phyloP scores from a whole-genome alignment of 176 grass and related monocot genomes.

The Alopecurus myosuroides region DNA sequence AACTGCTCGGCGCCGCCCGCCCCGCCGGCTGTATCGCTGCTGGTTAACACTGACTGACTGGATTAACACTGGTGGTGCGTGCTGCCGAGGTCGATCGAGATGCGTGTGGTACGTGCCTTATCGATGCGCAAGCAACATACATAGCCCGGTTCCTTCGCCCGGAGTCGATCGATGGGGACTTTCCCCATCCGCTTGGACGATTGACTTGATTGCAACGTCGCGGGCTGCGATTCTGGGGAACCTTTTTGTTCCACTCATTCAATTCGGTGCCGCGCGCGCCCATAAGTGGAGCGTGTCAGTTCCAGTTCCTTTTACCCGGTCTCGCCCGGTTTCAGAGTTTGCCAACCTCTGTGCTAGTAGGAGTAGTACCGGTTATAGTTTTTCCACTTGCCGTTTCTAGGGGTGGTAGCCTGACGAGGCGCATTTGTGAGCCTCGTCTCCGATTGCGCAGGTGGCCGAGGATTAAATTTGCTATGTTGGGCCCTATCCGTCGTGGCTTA shows the following conservation, averaged over 20 bases:
- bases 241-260: conserved; percentile 35
- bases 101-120: not conserved
- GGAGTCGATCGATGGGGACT: not conserved
- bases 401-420: not conserved
- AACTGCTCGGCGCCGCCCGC: not conserved
- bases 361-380: not conserved
- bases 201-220: conserved; percentile 19
- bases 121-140: not conserved
- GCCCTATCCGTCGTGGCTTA: not conserved
- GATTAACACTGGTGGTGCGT: not conserved
- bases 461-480: conserved; percentile 5
- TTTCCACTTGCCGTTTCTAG: not conserved
- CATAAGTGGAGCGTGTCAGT: not conserved
- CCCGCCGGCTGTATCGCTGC: not conserved
- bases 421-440: not conserved
- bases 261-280: conserved; percentile 18
- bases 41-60: not conserved
- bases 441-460: not conserved
- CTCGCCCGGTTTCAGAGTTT: not conserved
- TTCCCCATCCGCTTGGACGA: not conserved
- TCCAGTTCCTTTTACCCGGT: not conserved
- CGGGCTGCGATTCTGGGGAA: not conserved
- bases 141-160: not conserved
- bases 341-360: not conserved
- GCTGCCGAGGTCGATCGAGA: not conserved